phyloP scores from a whole-genome alignment of 331 rosid genomes.

The Rhamnella rubrinervis region DNA sequence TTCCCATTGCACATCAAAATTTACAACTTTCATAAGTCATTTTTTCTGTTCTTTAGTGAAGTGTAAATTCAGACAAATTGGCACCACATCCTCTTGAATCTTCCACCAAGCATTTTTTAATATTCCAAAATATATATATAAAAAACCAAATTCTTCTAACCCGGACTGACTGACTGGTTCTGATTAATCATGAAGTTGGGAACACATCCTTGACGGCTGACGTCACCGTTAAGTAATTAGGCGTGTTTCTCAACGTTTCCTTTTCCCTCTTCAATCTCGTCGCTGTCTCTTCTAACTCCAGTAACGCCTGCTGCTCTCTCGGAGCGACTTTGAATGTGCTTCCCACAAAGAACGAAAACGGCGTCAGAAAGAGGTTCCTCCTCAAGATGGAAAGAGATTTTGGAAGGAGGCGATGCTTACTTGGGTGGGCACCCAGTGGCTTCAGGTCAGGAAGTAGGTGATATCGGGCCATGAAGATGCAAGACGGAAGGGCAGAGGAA shows the following conservation, averaged over 20 bases:
- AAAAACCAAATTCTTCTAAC: not conserved
- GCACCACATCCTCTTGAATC: not conserved
- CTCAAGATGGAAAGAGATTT: too few relatives aligned
- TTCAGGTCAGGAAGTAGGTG: too few relatives aligned
- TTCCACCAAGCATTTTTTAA: not conserved
- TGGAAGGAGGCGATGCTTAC: too few relatives aligned
- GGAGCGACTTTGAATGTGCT: slow-evolving; percentile 98
- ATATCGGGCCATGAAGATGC: too few relatives aligned
- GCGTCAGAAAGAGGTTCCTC: slow-evolving; percentile 87
- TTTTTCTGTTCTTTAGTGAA: not conserved
- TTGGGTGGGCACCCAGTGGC: too few relatives aligned
- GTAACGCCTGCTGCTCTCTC: slow-evolving; percentile 92
- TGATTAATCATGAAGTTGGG: slow-evolving; percentile 45
- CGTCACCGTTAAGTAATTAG: slow-evolving; percentile 89
- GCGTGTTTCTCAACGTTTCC: slow-evolving; percentile 87
- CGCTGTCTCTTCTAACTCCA: slow-evolving; percentile 90
- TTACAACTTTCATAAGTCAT: not conserved
- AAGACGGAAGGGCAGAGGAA: too few relatives aligned
- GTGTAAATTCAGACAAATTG: not conserved
- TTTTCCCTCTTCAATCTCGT: slow-evolving; percentile 82
- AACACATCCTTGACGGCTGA: slow-evolving; percentile 97
- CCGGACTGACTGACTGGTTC: not conserved
- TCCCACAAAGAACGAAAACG: slow-evolving; percentile 93
- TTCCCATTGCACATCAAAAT: slow-evolving; percentile 12
- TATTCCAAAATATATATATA: not conserved